These are phyloP conservation scores for Bretziella fagacearum DNA, from an alignment of 2,329 filamentous ascomycete genomes.

Conservation along the genomic window DNA sequence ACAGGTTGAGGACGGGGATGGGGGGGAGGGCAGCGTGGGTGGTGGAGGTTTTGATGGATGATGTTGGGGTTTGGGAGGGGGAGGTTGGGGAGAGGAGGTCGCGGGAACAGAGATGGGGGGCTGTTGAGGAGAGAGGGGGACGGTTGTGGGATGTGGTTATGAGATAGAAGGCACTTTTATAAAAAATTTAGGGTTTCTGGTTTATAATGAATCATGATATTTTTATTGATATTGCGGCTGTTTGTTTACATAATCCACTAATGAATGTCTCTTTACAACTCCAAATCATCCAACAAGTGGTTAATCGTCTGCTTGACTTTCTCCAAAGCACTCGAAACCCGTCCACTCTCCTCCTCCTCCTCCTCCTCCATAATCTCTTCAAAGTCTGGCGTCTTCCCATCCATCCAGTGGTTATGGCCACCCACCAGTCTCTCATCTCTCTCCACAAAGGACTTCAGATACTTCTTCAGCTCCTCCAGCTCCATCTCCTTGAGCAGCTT, in stretches of 20 bases:
- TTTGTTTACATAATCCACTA: no score
- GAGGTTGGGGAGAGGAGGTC: no score
- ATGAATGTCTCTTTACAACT: neutral
- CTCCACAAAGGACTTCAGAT: constrained; percentile 17
- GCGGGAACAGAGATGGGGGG: no score
- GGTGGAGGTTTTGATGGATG: constrained; percentile 39
- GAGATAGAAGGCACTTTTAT: no score
- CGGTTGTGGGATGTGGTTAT: constrained; percentile 26
- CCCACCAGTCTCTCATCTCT: constrained; percentile 8
- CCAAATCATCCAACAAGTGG: no score
- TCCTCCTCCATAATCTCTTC: neutral
- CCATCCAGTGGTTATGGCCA: constrained; percentile 14
- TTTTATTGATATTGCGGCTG: no score
- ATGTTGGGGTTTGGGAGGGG: constrained; percentile 22
- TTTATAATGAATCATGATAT: no score
- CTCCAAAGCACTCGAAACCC: no score
- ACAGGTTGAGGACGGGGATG: no score
- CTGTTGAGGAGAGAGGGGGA: constrained; percentile 18
- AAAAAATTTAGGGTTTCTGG: no score
- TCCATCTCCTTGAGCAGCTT: constrained; percentile 12
- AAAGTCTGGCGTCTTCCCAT: constrained; percentile 3
- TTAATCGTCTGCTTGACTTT: neutral
- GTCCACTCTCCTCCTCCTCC: neutral
- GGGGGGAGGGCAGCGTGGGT: constrained; percentile 22
- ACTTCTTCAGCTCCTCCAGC: constrained; percentile 16